phyloP scores from a whole-genome alignment of 1,139 yeast genomes.

The Geotrichum cucujoidarum region DNA sequence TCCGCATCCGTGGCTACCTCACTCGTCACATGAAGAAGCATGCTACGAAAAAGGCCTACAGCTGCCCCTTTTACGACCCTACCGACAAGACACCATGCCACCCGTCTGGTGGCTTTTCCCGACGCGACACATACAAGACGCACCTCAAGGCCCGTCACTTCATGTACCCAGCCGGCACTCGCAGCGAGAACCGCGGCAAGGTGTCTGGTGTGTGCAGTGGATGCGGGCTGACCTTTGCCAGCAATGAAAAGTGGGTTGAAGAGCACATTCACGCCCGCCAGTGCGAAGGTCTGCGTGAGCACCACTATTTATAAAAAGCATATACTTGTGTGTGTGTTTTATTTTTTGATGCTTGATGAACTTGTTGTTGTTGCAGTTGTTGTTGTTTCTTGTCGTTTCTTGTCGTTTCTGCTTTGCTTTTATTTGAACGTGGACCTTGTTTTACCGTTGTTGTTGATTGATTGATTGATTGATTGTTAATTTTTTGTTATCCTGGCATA shows the following conservation, averaged over 20 bases:
- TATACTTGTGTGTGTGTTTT: too few relatives aligned
- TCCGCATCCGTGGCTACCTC: conserved; percentile 81
- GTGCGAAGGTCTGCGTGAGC: conserved; percentile 42
- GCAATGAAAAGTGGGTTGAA: conserved; percentile 86
- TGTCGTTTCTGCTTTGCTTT: too few relatives aligned
- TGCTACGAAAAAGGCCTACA: conserved; percentile 76
- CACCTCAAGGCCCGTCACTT: conserved; percentile 91
- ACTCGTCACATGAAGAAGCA: conserved; percentile 93
- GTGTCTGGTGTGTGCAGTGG: conserved; percentile 76
- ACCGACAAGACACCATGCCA: conserved; percentile 51
- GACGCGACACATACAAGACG: conserved; percentile 93
- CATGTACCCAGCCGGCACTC: conserved; percentile 79
- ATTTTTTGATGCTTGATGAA: too few relatives aligned
- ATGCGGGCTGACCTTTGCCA: conserved; percentile 68
- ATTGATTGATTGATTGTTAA: too few relatives aligned
- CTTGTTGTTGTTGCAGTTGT: not conserved
- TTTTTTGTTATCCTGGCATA: too few relatives aligned
- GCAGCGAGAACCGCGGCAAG: conserved; percentile 62
- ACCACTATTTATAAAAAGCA: not conserved
- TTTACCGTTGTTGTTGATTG: too few relatives aligned
- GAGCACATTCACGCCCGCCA: conserved; percentile 81
- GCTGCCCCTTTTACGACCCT: conserved; percentile 73
- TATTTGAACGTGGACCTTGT: too few relatives aligned
- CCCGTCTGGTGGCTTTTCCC: conserved; percentile 87
- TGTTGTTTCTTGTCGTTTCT: too few relatives aligned